Percentiles rank a stretch among this genome's conserved stretches.
Evolutionary conservation across 768 basidiomycete genomes (phyloP).

Genomic region (Strobilomyces echinocephalus): DNA sequence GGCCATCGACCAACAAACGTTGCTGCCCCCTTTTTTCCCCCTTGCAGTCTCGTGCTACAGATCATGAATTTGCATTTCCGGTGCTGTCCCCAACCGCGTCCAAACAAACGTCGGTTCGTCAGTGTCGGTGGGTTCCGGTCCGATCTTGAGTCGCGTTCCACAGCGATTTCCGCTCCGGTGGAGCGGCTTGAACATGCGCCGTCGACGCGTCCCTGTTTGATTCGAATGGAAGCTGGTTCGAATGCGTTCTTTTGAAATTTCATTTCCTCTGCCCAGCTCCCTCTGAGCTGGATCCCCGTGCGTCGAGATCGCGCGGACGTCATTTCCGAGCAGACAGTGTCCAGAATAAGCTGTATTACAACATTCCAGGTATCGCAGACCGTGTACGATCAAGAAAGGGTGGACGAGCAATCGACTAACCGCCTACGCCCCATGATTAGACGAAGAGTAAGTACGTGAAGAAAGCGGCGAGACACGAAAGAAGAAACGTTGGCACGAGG

Average conservation of each 20-base stretch:
- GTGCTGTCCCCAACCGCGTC: background rate
- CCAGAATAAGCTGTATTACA: constrained; percentile 34
- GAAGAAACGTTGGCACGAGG: background rate
- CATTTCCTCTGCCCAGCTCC: background rate
- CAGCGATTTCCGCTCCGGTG: constrained; percentile 7
- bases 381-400: constrained; percentile 27
- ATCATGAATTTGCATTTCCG: constrained; percentile 15
- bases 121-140: background rate
- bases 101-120: background rate
- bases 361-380: constrained; percentile 36
- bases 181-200: background rate
- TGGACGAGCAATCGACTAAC: constrained; percentile 12
- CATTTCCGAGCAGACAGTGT: constrained; percentile 19
- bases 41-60: background rate
- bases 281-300: background rate
- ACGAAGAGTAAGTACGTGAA: constrained; percentile 23
- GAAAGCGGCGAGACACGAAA: constrained; percentile 8
- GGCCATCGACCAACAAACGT: background rate
- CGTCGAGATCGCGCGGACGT: background rate
- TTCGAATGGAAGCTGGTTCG: constrained; percentile 17
- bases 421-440: constrained; percentile 22
- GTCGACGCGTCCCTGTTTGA: background rate
- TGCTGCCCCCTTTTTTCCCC: constrained; percentile 3
- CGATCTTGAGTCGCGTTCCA: background rate
- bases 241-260: constrained; percentile 9